Evolutionary conservation across 148 eudicot species (phyloP).

Genomic region (Tetragonia tetragonoides): DNA sequence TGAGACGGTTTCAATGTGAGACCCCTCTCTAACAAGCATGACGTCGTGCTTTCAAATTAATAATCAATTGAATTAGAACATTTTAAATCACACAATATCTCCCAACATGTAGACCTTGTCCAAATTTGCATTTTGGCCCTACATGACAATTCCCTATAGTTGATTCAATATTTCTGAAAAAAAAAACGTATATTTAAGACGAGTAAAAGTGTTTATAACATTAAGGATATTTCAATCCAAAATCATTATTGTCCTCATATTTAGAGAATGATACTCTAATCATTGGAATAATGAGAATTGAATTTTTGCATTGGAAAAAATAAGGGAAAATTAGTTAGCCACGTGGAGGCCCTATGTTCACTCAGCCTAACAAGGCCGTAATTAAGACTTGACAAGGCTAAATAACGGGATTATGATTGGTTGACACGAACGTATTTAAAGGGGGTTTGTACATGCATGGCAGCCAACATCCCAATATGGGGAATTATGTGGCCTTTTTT

Average conservation of each 20-base stretch:
- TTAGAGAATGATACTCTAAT: no score
- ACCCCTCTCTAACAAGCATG: no score
- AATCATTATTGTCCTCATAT: no score
- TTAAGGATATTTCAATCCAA: no score
- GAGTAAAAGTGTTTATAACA: no score
- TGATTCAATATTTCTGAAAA: not conserved
- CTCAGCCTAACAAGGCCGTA: constrained; percentile 14
- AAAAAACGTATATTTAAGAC: no score
- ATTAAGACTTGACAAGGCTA: constrained; percentile 24
- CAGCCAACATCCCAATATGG: constrained; percentile 40
- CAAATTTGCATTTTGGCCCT: constrained; percentile 38
- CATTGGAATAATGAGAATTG: no score
- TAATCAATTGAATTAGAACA: constrained; percentile 23
- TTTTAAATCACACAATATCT: constrained; percentile 34
- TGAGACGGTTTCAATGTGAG: no score
- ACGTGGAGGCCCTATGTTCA: not conserved
- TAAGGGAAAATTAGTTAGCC: no score
- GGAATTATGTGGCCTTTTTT: constrained; percentile 23
- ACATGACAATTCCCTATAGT: constrained; percentile 26
- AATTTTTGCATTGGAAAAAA: no score
- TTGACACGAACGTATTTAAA: constrained; percentile 21
- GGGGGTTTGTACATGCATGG: constrained; percentile 33
- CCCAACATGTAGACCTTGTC: constrained; percentile 50
- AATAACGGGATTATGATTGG: constrained; percentile 3
- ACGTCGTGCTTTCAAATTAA: no score